A percentile compares a stretch with the other conserved stretches of the same genome.
These are phyloP conservation scores for Stachybotrys chartarum DNA, from an alignment of 2,329 filamentous ascomycete genomes.

Conservation along the genomic window DNA sequence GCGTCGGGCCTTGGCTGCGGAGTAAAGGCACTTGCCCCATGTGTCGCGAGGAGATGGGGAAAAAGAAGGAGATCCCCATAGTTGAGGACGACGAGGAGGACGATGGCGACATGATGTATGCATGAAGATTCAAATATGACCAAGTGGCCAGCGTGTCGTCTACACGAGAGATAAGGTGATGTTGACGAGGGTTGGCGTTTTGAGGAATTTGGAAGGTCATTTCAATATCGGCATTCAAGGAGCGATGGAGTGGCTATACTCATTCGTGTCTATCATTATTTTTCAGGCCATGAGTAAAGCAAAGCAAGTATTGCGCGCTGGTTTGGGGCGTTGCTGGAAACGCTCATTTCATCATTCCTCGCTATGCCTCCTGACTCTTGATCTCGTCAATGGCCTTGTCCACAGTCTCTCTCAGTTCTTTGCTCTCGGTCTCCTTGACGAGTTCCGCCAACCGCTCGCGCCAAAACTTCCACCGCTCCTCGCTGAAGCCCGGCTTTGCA, in stretches of 20 bases:
- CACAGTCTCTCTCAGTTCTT: constrained; percentile 11
- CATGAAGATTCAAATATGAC: constrained; percentile 9
- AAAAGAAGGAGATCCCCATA: constrained; percentile 41
- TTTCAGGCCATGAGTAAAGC: no score
- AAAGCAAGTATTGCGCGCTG: neutral
- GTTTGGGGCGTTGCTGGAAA: neutral
- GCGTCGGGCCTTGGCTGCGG: constrained; percentile 57
- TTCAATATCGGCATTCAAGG: neutral
- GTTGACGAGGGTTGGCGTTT: neutral
- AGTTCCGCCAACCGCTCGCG: constrained; percentile 15
- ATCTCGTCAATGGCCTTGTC: constrained; percentile 13
- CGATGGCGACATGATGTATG: constrained; percentile 43
- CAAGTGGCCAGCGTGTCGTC: neutral
- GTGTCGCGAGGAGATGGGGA: constrained; percentile 52
- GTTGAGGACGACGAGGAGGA: constrained; percentile 43
- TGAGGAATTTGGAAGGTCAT: neutral
- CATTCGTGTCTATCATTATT: neutral
- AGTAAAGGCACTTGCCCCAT: constrained; percentile 59
- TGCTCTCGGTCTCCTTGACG: constrained; percentile 7
- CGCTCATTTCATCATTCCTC: no score
- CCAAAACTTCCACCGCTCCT: constrained; percentile 24
- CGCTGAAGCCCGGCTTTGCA: constrained; percentile 12
- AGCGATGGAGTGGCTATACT: neutral
- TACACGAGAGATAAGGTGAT: neutral
- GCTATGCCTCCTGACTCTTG: constrained; percentile 8